These are phyloP conservation scores for Penicillium mononematosum DNA, from an alignment of 495 filamentous ascomycete genomes.

Conservation along the genomic window DNA sequence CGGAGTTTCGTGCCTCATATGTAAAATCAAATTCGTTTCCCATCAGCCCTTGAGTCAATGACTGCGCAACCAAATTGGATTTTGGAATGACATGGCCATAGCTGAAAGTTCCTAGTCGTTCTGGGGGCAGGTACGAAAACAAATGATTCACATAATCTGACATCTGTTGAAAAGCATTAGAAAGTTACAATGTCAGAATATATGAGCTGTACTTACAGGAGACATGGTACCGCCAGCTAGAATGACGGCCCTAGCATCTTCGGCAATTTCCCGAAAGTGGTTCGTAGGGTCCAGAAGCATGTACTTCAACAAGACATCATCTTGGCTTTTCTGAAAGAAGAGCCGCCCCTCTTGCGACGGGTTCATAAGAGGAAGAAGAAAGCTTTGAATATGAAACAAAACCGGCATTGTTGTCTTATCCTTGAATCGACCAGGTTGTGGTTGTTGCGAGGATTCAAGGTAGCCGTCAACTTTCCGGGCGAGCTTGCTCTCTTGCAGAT, in stretches of 20 bases:
- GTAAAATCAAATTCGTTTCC: constrained; percentile 80
- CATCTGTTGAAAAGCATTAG: constrained; percentile 51
- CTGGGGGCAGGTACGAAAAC: constrained; percentile 68
- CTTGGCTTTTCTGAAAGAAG: constrained; percentile 65
- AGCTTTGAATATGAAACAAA: constrained; percentile 79
- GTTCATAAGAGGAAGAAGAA: constrained; percentile 82
- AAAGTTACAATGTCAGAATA: neutral
- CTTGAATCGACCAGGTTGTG: constrained; percentile 26
- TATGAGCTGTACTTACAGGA: constrained; percentile 49
- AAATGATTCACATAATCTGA: constrained; percentile 81
- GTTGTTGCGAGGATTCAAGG: constrained; percentile 56
- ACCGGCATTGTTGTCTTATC: constrained; percentile 59
- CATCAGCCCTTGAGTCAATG: constrained; percentile 52
- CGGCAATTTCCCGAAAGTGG: constrained; percentile 85
- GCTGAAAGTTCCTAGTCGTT: constrained; percentile 73
- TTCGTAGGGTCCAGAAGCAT: constrained; percentile 91
- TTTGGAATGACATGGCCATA: constrained; percentile 92
- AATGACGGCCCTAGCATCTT: constrained; percentile 83
- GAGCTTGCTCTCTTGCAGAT: constrained; percentile 88
- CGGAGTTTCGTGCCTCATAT: constrained; percentile 67
- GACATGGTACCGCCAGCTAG: constrained; percentile 97
- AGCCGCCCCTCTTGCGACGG: constrained; percentile 83
- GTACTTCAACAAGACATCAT: constrained; percentile 70
- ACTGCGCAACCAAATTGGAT: constrained; percentile 74
- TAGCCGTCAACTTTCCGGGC: constrained; percentile 95